These are phyloP conservation scores for Macaranga tanarius DNA, from an alignment of 441 rosid genomes.

Conservation along the genomic window DNA sequence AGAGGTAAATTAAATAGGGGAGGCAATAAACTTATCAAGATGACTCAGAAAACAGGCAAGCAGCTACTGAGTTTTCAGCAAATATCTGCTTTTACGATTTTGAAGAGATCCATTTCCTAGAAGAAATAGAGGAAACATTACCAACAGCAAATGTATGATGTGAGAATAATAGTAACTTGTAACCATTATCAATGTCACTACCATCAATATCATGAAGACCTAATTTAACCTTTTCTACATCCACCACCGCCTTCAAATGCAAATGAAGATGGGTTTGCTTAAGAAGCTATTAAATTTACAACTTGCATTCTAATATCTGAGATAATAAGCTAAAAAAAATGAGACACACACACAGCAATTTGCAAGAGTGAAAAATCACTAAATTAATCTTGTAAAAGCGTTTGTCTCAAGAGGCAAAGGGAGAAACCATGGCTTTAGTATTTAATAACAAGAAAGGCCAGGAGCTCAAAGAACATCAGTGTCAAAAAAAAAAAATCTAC, in stretches of 20 bases:
- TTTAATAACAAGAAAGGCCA: not conserved
- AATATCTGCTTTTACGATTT: not conserved
- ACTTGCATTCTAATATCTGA: not conserved
- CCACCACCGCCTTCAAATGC: not conserved
- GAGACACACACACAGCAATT: not conserved
- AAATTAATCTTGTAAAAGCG: not conserved
- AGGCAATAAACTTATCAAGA: not conserved
- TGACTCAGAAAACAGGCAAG: slow-evolving; percentile 6
- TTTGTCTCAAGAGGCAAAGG: not conserved
- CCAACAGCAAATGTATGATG: not conserved
- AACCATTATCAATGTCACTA: not conserved
- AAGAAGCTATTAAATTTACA: not conserved
- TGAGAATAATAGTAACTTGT: not conserved
- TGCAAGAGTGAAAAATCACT: not conserved
- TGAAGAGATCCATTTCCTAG: slow-evolving; percentile 7
- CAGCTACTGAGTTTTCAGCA: slow-evolving; percentile 10
- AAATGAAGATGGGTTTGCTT: not conserved
- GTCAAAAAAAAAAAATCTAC: not conserved
- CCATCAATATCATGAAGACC: not conserved
- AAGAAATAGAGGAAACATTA: slow-evolving; percentile 2
- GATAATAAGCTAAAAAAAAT: not conserved
- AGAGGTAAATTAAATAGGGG: not conserved
- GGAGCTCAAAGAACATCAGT: not conserved
- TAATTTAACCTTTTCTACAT: not conserved
- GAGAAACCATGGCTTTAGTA: not conserved